A percentile compares a stretch with the other conserved stretches of the same genome.
Evolutionary conservation across 805 yeast genomes (phyloP).

Genomic region (Kodamaea kaohsiungensis): DNA sequence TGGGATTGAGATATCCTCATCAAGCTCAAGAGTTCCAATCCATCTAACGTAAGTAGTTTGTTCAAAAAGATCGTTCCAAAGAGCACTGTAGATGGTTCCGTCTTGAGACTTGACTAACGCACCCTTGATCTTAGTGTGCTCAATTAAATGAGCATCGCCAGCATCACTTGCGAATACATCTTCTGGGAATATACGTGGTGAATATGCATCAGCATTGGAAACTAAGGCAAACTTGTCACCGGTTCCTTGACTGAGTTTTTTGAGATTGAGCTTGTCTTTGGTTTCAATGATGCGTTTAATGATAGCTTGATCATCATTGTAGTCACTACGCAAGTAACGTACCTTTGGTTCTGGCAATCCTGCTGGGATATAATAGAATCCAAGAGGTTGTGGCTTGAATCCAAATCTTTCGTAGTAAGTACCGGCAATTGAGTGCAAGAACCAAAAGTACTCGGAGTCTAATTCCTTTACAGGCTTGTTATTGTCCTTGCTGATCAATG

Average conservation of each 20-base stretch:
- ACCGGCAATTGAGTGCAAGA: conserved; percentile 75
- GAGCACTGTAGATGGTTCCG: background rate
- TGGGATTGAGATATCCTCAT: background rate
- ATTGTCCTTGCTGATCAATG: conserved; percentile 25
- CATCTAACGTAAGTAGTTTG: background rate
- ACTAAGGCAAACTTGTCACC: background rate
- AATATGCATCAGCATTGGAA: background rate
- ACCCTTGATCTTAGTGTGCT: background rate
- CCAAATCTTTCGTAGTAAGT: conserved; percentile 66
- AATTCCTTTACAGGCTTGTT: conserved; percentile 20
- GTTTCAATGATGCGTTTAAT: background rate
- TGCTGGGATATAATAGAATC: conserved; percentile 8
- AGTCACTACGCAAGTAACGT: conserved; percentile 24
- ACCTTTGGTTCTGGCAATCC: background rate
- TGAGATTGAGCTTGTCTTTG: background rate
- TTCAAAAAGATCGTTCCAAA: background rate
- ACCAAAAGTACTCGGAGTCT: conserved; percentile 38
- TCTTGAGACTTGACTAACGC: background rate
- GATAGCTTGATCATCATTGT: conserved; percentile 20
- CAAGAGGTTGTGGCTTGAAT: conserved; percentile 41
- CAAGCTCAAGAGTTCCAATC: background rate
- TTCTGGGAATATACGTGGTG: background rate
- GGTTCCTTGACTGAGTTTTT: background rate
- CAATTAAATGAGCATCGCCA: background rate
- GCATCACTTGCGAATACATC: background rate